phyloP scores from a whole-genome alignment of 2,329 filamentous ascomycete species.

The Colletotrichum brevisporum region DNA sequence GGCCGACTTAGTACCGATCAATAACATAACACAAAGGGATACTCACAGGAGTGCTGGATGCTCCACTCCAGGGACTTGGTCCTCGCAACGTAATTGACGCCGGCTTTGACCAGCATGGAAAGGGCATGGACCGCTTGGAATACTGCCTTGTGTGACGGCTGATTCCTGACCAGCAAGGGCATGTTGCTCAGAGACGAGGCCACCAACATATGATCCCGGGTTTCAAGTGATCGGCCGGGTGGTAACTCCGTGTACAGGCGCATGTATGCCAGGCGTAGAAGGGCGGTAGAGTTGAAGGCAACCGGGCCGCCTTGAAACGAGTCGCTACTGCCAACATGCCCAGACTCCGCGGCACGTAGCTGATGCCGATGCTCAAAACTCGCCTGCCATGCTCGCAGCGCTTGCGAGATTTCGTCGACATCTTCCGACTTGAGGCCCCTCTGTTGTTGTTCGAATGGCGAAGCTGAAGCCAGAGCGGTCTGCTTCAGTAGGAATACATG shows the following conservation, averaged over 20 bases:
- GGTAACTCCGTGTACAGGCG: slow-evolving; percentile 76
- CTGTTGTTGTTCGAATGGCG: slow-evolving; percentile 64
- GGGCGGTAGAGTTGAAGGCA: slow-evolving; percentile 76
- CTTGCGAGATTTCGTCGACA: slow-evolving; percentile 69
- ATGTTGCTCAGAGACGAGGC: slow-evolving; percentile 72
- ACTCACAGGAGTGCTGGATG: slow-evolving; percentile 73
- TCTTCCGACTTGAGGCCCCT: slow-evolving; percentile 67
- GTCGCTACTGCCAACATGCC: slow-evolving; percentile 62
- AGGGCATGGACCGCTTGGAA: slow-evolving; percentile 78
- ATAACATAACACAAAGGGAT: background rate
- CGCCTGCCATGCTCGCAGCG: slow-evolving; percentile 70
- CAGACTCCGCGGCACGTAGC: slow-evolving; percentile 63
- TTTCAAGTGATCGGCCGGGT: slow-evolving; percentile 74
- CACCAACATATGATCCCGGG: slow-evolving; percentile 73
- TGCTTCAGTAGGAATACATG: slow-evolving; percentile 80
- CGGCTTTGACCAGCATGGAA: slow-evolving; percentile 75
- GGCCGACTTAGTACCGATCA: slow-evolving; percentile 40
- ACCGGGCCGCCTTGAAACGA: slow-evolving; percentile 71
- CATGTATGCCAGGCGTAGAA: slow-evolving; percentile 74
- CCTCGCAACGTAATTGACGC: slow-evolving; percentile 73
- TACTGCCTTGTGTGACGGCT: slow-evolving; percentile 73
- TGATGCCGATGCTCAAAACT: slow-evolving; percentile 71
- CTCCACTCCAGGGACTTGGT: slow-evolving; percentile 75
- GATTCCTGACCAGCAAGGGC: slow-evolving; percentile 70
- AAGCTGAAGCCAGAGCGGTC: slow-evolving; percentile 65